Percentiles rank a stretch among this genome's conserved stretches.
Evolutionary conservation across 2,329 filamentous ascomycete genomes (phyloP).

Genomic region (Fusarium compactum): DNA sequence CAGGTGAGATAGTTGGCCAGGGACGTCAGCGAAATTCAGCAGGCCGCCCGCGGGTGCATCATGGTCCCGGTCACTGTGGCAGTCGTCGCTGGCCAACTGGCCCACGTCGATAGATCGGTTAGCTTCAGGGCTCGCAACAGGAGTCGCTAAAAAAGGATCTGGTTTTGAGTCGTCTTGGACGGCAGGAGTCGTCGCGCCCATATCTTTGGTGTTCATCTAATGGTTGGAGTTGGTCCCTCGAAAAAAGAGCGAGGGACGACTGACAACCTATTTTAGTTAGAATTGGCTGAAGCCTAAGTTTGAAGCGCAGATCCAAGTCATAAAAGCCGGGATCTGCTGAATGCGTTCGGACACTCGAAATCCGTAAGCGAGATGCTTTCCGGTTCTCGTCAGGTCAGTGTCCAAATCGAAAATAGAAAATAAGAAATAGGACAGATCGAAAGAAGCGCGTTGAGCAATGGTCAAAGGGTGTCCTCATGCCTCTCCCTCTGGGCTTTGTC

Average conservation of each 20-base stretch:
- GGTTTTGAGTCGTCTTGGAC: slow-evolving; percentile 33
- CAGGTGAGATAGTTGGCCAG: slow-evolving; percentile 45
- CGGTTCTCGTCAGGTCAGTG: slow-evolving; percentile 2
- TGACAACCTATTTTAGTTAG: slow-evolving; percentile 17
- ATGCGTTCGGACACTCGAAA: slow-evolving; percentile 23
- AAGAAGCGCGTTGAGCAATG: slow-evolving; percentile 20
- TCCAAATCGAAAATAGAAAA: slow-evolving; percentile 7
- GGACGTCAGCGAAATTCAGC: slow-evolving; percentile 49
- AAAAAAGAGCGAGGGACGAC: slow-evolving; percentile 30
- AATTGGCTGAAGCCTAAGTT: slow-evolving; percentile 31
- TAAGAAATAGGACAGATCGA: slow-evolving; percentile 38
- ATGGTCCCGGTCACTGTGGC: slow-evolving; percentile 43
- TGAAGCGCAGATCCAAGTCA: slow-evolving; percentile 34
- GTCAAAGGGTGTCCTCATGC: slow-evolving; percentile 32
- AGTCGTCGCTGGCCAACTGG: slow-evolving; percentile 35
- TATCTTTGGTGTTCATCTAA: slow-evolving; percentile 43
- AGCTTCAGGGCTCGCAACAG: slow-evolving; percentile 28
- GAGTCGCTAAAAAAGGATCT: slow-evolving; percentile 32
- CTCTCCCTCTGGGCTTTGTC: slow-evolving; percentile 23
- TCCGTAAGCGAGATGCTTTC: slow-evolving; percentile 25
- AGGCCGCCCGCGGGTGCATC: slow-evolving; percentile 44
- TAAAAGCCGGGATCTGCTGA: slow-evolving; percentile 30
- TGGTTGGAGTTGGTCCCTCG: slow-evolving; percentile 39
- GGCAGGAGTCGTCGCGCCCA: slow-evolving; percentile 42
- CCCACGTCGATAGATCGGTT: slow-evolving; percentile 35